Base-by-base conservation (phyloP, 176 grass and related monocot genomes). In the Stipa capillata region DNA sequence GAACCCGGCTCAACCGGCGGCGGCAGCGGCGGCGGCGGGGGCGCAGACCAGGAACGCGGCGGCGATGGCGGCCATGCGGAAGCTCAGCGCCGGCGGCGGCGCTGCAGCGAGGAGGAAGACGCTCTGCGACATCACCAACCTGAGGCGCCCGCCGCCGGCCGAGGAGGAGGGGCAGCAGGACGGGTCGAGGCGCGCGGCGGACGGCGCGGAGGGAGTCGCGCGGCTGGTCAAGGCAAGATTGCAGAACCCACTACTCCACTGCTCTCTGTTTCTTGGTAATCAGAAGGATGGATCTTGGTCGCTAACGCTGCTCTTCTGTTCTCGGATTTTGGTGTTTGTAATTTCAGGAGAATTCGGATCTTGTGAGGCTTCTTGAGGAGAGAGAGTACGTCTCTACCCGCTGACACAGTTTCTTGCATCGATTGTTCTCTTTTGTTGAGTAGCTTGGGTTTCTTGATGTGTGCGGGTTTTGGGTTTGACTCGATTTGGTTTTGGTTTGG, bases 81-180 rank as follows among this genome's bases (percentile, higher is more conserved):
- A 58, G 72, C 23, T 15, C 16, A 28, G 21, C 29, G 50, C 8
- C 7, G 14, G 17, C 39, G 23, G 8, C 15, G 20, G 48, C 39
- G 43, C 57, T 11, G 23, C 52, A n/a, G n/a, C 21, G 24, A 91
- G 89, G 85, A 77, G 89, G 71, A 87, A 81, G 55, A 87, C 80
- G 57, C 85, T 87, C 18, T 84, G 76, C 57, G 89, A 87, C 49
- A 91, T 91, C 85, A 91, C 89, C 33, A 91, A 91, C 49, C 63
- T 85, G 37, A 56, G 63, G 20, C 12, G 5, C 25, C 67, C 6
- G 7, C 53, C 34, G 31, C 41, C 8, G 39, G 73, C 48, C 27
- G 11, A 14, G 39, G 43, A 55, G 14, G 36, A 66, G 28, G 32
- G n/a, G 36, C 21, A 60, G 36, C 21, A 37, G 7, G 41, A 53